These are phyloP conservation scores for Candida rishiriensis DNA, from an alignment of 805 yeast species.

Conservation along the genomic window DNA sequence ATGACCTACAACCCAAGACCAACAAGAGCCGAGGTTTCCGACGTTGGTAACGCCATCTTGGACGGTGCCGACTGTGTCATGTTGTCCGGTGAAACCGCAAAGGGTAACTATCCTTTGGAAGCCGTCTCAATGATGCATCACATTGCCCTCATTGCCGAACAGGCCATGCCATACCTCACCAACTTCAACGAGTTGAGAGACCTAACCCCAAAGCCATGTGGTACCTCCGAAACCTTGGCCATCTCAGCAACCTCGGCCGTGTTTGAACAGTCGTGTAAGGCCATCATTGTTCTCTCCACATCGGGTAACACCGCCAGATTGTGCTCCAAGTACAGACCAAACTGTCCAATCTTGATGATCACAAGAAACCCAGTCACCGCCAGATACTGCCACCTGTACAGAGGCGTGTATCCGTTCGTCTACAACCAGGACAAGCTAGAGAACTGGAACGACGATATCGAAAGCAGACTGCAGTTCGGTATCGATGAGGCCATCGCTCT, in stretches of 20 bases:
- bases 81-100: slow-evolving; percentile 99
- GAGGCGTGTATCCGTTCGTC: slow-evolving; percentile 98
- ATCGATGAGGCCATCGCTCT: slow-evolving; percentile 81
- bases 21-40: slow-evolving; percentile 99
- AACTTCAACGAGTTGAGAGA: slow-evolving; percentile 85
- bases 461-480: slow-evolving; percentile 90
- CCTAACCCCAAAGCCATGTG: slow-evolving; percentile 82
- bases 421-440: slow-evolving; percentile 61
- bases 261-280: slow-evolving; percentile 94
- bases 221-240: slow-evolving; percentile 94
- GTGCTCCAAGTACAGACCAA: slow-evolving; percentile 96
- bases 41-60: slow-evolving; percentile 97
- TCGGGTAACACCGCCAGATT: slow-evolving; percentile 95
- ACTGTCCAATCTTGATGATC: slow-evolving; percentile 95
- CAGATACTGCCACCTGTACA: slow-evolving; percentile 91
- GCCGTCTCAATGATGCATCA: slow-evolving; percentile 99
- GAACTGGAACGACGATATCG: slow-evolving; percentile 96
- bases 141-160: slow-evolving; percentile 94
- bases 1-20: slow-evolving; percentile 99
- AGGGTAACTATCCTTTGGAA: slow-evolving; percentile 97
- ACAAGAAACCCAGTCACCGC: slow-evolving; percentile 94
- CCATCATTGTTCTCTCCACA: slow-evolving; percentile 93
- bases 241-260: slow-evolving; percentile 96
- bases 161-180: slow-evolving; percentile 83
- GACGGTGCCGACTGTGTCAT: slow-evolving; percentile 99